These are phyloP conservation scores for Polyporus arcularius DNA, from an alignment of 768 basidiomycete species.

Conservation along the genomic window DNA sequence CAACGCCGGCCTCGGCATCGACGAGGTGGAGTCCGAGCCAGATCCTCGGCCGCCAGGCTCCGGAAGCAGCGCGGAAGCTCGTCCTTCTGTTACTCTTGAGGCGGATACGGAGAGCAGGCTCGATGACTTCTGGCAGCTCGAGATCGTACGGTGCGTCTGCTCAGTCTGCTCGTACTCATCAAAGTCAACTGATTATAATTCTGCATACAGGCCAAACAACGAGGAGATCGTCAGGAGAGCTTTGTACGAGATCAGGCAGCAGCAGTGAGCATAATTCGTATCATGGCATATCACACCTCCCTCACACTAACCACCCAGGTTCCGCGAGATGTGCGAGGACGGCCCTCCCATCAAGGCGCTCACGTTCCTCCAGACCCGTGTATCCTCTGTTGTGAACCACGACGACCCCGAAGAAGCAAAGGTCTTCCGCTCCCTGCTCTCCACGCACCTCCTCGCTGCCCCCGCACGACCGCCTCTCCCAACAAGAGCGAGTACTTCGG, in stretches of 20 bases:
- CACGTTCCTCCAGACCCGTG: slow-evolving; percentile 67
- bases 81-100: slow-evolving; percentile 51
- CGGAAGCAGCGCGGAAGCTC: slow-evolving; percentile 34
- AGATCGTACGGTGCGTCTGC: slow-evolving; percentile 48
- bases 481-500: neutral
- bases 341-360: slow-evolving; percentile 63
- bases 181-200: neutral
- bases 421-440: slow-evolving; percentile 64
- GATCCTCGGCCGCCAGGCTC: neutral
- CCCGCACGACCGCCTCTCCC: neutral
- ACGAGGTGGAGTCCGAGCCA: slow-evolving; percentile 19
- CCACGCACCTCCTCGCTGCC: slow-evolving; percentile 52
- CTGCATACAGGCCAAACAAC: slow-evolving; percentile 49
- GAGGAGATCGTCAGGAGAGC: slow-evolving; percentile 67
- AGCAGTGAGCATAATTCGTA: slow-evolving; percentile 54
- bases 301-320: slow-evolving; percentile 44
- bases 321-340: slow-evolving; percentile 80
- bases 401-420: slow-evolving; percentile 59
- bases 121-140: slow-evolving; percentile 76
- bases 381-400: slow-evolving; percentile 74
- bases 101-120: slow-evolving; percentile 48
- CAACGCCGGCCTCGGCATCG: slow-evolving; percentile 53
- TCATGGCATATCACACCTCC: neutral
- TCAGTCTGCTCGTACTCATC: neutral
- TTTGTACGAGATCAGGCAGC: slow-evolving; percentile 64